Conservation (phyloP, 2,329 filamentous ascomycete species). For the Fonsecaea erecta region DNA sequence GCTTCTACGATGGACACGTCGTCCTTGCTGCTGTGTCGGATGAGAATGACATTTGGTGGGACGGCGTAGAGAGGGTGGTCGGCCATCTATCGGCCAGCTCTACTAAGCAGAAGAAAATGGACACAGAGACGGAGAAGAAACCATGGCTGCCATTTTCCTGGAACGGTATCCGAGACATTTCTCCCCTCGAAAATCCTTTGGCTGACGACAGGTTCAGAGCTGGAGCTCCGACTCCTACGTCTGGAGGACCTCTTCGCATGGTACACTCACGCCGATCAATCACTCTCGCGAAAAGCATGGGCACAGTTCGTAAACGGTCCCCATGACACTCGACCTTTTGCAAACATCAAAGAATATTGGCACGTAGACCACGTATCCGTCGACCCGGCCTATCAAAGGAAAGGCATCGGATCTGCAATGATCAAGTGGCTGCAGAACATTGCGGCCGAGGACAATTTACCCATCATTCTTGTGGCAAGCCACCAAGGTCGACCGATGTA, state of each 20-base stretch:
- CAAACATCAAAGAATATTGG: constrained; percentile 35
- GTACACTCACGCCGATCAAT: constrained; percentile 27
- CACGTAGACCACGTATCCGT: constrained; percentile 36
- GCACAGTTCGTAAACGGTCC: constrained; percentile 13
- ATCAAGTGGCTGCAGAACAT: constrained; percentile 38
- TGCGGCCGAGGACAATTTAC: constrained; percentile 35
- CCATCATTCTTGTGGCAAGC: constrained; percentile 39
- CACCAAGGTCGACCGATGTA: constrained; percentile 39
- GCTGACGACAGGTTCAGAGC: constrained; percentile 26
- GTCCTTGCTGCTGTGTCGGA: constrained; percentile 34
- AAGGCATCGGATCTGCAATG: constrained; percentile 39
- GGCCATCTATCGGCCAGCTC: constrained; percentile 32
- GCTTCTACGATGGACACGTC: constrained; percentile 30
- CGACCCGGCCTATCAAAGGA: constrained; percentile 38
- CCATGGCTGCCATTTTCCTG: constrained; percentile 16
- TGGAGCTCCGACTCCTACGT: constrained; percentile 15
- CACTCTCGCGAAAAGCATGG: constrained; percentile 15
- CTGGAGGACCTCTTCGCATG: constrained; percentile 27
- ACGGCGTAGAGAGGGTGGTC: constrained; percentile 32
- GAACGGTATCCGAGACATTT: constrained; percentile 16
- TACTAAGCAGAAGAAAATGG: neutral
- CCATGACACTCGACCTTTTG: constrained; percentile 19
- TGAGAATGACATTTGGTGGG: constrained; percentile 22
- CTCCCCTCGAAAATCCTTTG: neutral
- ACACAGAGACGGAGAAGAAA: neutral